Conservation (phyloP, 352 stramenopile species). For the Pythium folliculosum region DNA sequence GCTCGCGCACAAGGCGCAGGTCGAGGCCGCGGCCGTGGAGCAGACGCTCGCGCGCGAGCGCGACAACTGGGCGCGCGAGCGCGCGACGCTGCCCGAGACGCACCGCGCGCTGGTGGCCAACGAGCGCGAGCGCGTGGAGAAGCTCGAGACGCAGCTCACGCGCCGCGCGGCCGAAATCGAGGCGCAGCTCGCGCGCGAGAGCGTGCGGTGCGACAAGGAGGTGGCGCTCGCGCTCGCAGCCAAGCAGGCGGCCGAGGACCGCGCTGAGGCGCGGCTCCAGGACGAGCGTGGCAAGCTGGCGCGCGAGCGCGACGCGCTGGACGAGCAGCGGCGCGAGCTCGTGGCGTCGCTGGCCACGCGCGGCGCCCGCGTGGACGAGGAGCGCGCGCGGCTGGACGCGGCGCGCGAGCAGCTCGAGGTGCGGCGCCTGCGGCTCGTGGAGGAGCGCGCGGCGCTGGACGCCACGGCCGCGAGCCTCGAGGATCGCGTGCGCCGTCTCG, state of each 20-base stretch:
- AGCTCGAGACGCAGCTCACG: conserved; percentile 49
- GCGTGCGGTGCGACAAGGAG: conserved; percentile 41
- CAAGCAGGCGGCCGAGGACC: conserved; percentile 49
- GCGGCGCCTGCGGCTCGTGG: conserved; percentile 53
- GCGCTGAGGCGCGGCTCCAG: conserved; percentile 59
- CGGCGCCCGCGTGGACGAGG: conserved; percentile 62
- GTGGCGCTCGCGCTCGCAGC: conserved; percentile 37
- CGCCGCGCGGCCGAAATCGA: conserved; percentile 64
- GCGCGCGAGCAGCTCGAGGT: conserved; percentile 57
- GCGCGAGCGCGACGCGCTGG: conserved; percentile 67
- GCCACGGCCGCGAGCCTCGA: conserved; percentile 46
- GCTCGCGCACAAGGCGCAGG: conserved; percentile 52
- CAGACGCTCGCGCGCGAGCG: conserved; percentile 42
- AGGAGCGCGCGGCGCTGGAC: conserved; percentile 61
- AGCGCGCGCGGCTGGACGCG: conserved; percentile 67
- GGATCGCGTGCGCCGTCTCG: conserved; percentile 50
- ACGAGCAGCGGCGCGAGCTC: conserved; percentile 72
- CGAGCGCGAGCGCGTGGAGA: conserved; percentile 69
- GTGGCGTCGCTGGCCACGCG: conserved; percentile 52
- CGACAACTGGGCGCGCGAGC: conserved; percentile 44
- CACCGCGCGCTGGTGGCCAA: conserved; percentile 55
- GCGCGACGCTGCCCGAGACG: conserved; percentile 56
- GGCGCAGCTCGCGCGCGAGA: conserved; percentile 42
- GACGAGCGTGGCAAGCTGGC: conserved; percentile 67
- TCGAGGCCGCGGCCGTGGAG: conserved; percentile 46